Base-by-base conservation (phyloP, 2,329 filamentous ascomycete genomes). In the Sporothrix luriei region DNA sequence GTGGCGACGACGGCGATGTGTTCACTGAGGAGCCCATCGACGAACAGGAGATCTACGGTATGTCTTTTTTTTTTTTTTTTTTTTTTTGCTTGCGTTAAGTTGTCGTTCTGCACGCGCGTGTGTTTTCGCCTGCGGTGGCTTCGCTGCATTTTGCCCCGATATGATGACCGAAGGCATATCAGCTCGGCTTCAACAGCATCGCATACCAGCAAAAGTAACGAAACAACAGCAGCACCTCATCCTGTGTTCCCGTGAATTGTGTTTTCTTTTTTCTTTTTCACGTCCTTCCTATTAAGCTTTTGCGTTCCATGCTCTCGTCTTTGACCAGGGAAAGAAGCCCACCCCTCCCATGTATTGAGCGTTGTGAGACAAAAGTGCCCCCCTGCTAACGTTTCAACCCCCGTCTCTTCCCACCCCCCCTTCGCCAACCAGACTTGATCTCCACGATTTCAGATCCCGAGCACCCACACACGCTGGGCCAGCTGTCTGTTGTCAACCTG, bases 31-130 rank as follows among this genome's bases (percentile, higher is more conserved):
- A 98, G 75, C 91, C 91, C 70, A 97, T 99, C 74, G 95, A 99
- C 77, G 92, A 96, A 79, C 95, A 97, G 79, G 95, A 99, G 80
- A 94, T 99, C 54, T 99, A 94, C 78, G 93, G 93, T 95, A 82
- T 72, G 82, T 66, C 51, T 13, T 38, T n/a, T 62, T 21, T 10
- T 19, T 3, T 14, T 59, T 26, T 7, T 21, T 3, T 19, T 19
- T 48, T 57, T 16, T 11, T 24, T 49, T 51, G 21, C 33, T 38
- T 51, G 5, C n/a, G 21, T 19, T 19, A 5, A 7, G 9, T 9
- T 72, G 82, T 66, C 51, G 13, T 38, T n/a, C 55, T 21, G 10
- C 5, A 33, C 33, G 21, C 21, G 5, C n/a, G 33, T 19, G 10
- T 13, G 21, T n/a, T 26, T 46, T 4, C 13, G 4, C 40, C 21